Base-by-base conservation (phyloP, 2,329 filamentous ascomycete species). In the Coleophoma cylindrospora region DNA sequence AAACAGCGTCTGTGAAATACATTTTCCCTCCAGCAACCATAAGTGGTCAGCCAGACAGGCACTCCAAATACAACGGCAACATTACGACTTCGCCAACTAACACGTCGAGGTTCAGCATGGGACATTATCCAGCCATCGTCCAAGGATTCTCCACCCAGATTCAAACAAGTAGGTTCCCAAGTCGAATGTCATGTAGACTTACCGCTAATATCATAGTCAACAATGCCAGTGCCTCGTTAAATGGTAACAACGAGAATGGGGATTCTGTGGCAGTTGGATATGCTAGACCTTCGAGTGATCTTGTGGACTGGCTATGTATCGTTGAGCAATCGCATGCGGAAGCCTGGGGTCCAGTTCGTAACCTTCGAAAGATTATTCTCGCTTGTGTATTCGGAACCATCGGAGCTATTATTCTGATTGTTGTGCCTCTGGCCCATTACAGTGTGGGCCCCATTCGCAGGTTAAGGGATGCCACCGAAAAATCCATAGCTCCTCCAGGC, bases 341-440 rank as follows among this genome's bases (percentile, higher is more conserved):
- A 67, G 89, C 91, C 0, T 91, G 87, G 70, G 74, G 75, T 8
- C 87, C 91, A 0, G 91, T 96, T 50, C 69, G 74, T 27, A 83
- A 81, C 17, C 74, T 96, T n/a, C 82, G 88, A 17, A 84, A 86
- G 44, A 89, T 96, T 46, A 78, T 96, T 2, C 69, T 96, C 2
- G 89, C 83, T 5, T 95, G 89, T 54, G 87, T 95, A 0, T 95
- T 96, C 64, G 89, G 87, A 1, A 92, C 90, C 0, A 78, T 85
- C 12, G 91, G 86, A 0, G 74, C 86, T 4, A 79, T 95, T 47
- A 65, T 91, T 3, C 54, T 95, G 9, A 65, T 95, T 2, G 76
- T 89, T 2, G 78, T 91, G 36, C 89, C 91, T 0, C 82, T 91
- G 36, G 89, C 91, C 1, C 91, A 96, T 64, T 80, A 87, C 52